Evolutionary conservation across 75 land plant genomes (phyloP).

Genomic region (Pseudotsuga menziesii): DNA sequence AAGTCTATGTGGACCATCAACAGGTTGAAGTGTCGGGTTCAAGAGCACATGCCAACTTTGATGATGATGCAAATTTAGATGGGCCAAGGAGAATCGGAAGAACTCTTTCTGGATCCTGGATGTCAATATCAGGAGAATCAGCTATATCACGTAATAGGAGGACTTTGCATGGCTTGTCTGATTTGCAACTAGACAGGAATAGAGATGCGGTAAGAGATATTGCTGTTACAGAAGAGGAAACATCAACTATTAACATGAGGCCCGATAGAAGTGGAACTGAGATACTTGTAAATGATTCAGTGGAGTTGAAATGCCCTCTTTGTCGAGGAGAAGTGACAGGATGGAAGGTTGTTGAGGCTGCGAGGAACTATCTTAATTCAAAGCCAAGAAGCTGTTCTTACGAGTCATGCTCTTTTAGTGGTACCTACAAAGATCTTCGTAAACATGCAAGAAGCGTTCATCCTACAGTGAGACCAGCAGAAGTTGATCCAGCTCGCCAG

Average conservation of each 20-base stretch:
- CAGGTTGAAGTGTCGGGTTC: background rate
- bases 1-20: background rate
- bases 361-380: constrained; percentile 49
- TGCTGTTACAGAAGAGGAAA: background rate
- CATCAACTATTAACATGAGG: background rate
- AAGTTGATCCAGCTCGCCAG: constrained; percentile 69
- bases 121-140: too few species aligned
- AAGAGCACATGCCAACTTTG: background rate
- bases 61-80: background rate
- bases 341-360: constrained; percentile 57
- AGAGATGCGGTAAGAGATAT: background rate
- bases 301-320: constrained; percentile 52
- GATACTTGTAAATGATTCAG: constrained; percentile 10
- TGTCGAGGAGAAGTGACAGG: constrained; percentile 64
- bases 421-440: constrained; percentile 65
- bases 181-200: background rate
- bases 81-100: background rate
- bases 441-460: constrained; percentile 68
- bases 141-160: background rate
- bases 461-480: constrained; percentile 58
- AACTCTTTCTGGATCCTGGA: background rate
- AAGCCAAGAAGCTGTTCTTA: constrained; percentile 58
- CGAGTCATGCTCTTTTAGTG: constrained; percentile 61
- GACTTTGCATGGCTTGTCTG: background rate
- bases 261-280: constrained; percentile 7